These are phyloP conservation scores for Rubia balearica DNA, from an alignment of 305 asterid genomes.

Conservation along the genomic window DNA sequence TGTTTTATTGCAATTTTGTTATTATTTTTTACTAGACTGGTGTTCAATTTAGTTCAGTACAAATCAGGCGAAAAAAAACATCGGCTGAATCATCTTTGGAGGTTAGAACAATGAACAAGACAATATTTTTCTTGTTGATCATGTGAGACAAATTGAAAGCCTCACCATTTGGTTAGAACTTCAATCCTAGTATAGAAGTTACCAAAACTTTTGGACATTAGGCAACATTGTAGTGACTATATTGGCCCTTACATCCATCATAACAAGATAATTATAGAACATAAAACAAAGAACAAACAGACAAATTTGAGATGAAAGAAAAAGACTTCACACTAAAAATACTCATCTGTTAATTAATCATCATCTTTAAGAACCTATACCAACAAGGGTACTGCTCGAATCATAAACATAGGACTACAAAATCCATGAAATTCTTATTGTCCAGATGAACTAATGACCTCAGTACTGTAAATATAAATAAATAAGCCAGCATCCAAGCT, in stretches of 20 bases:
- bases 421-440: constrained; percentile 12
- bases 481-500: constrained; percentile 13
- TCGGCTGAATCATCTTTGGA: neutral
- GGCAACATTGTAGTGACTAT: neutral
- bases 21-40: too few relatives aligned
- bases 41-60: too few relatives aligned
- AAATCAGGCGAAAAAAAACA: too few relatives aligned
- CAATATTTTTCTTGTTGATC: neutral
- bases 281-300: neutral
- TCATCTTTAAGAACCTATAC: constrained; percentile 6
- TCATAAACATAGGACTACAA: constrained; percentile 2
- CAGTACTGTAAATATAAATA: constrained; percentile 3
- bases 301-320: neutral
- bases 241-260: neutral
- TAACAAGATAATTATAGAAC: neutral
- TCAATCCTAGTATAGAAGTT: neutral
- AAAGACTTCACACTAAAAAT: neutral
- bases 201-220: neutral
- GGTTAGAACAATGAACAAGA: neutral
- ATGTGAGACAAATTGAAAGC: neutral
- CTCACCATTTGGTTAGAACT: neutral
- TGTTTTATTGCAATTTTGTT: too few relatives aligned
- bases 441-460: constrained; percentile 9
- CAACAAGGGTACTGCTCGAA: constrained; percentile 1
- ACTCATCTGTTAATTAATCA: neutral